Conservation (phyloP, 176 grass and related monocot genomes). For the Bothriochloa decipiens region DNA sequence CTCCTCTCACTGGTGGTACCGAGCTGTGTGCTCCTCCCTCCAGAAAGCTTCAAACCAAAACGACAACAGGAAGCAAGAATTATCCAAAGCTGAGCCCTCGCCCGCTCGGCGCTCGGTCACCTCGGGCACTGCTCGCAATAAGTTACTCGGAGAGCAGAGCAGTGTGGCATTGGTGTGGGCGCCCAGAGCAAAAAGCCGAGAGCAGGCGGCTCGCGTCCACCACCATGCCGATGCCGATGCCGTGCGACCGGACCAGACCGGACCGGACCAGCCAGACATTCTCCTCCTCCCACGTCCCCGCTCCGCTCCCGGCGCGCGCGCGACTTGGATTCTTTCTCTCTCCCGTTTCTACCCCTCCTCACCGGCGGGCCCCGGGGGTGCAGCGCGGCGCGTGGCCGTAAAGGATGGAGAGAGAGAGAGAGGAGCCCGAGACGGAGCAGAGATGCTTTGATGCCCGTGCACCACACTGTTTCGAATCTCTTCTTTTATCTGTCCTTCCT, state of each 20-base stretch:
- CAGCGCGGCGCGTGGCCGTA: slow-evolving; percentile 42
- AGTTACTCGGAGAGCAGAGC: slow-evolving; percentile 40
- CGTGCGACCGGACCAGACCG: slow-evolving; percentile 24
- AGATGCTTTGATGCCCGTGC: slow-evolving; percentile 41
- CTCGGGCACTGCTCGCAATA: slow-evolving; percentile 10
- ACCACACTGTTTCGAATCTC: slow-evolving; percentile 46
- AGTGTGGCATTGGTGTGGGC: slow-evolving; percentile 42
- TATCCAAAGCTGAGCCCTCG: slow-evolving; percentile 14
- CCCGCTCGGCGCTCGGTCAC: background rate
- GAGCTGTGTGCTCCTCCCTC: background rate
- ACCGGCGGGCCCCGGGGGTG: background rate
- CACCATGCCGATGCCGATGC: background rate
- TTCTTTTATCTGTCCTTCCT: slow-evolving; percentile 48
- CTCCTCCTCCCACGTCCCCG: background rate
- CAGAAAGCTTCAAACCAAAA: slow-evolving; percentile 44
- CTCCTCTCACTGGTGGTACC: background rate
- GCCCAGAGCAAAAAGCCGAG: slow-evolving; percentile 39
- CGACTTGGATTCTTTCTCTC: background rate
- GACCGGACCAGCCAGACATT: slow-evolving; percentile 44
- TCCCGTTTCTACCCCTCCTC: slow-evolving; percentile 1
- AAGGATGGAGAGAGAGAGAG: background rate
- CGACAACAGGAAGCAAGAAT: slow-evolving; percentile 31
- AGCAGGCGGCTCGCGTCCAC: slow-evolving; percentile 13
- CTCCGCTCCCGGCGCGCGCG: background rate
- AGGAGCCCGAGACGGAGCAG: slow-evolving; percentile 41